Evolutionary conservation across 1,284 basidiomycete genomes (phyloP), one percentile per base, ranked within the genome.

Genomic region (Malassezia nana): DNA sequence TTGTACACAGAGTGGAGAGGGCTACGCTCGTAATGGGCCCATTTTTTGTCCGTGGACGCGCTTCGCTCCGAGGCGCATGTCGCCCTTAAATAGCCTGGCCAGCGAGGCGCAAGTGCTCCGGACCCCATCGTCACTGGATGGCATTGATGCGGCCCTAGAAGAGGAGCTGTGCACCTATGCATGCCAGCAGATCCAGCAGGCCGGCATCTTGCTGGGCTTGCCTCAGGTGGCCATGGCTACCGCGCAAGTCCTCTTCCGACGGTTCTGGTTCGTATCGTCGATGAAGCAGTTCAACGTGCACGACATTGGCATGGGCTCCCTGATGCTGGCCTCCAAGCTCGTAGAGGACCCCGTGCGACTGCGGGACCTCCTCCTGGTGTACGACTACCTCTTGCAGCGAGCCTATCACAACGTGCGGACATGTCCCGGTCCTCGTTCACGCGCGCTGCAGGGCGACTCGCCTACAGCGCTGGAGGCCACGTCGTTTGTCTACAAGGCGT

Each of bases 221-320:
- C 94, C 95, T 57, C 94, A 99, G 74, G 88, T 90, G 38, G 90
- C 90, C 6, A 87, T 94, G 65, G 89, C 92, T 4, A 89, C 89
- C 0, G 94, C 94, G 0, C 91, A 96, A 72, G 89, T 96, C 33
- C 77, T 99, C 4, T 92, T 92, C 72, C 92, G 98, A 62, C 80
- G 92, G 26, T 99, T 98, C 79, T 98, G 85, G 86, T 96, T 83
- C 76, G 88, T 94, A 15, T 85, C 86, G 4, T 94, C 90, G 3
- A 83, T 98, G 82, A 84, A 85, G 67, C 85, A 89, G 57, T 99
- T 92, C 74, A 84, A 87, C 24, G 35, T 46, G 10, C 20, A 39
- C 33, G 89, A 96, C 70, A 81, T 94, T 46, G 85, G 85, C 12
- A 89, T 94, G 81, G 90, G 90, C 10, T 83, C 87, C 0, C 80